A percentile compares a stretch with the other conserved stretches of the same genome.
Evolutionary conservation across 2,329 filamentous ascomycete genomes (phyloP).

Genomic region (Xylaria sp.): DNA sequence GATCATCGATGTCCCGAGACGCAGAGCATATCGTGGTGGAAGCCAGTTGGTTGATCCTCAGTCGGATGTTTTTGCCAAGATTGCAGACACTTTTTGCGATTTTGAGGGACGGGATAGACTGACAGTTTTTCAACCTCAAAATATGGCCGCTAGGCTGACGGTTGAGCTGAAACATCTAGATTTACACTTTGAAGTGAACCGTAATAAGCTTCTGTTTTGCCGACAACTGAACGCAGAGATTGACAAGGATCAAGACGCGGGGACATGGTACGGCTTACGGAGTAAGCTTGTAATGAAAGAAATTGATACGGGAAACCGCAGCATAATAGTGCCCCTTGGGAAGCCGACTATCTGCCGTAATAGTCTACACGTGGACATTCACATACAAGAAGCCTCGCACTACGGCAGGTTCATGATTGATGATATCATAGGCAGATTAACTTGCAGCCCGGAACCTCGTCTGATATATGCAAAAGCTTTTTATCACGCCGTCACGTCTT

Average conservation of each 20-base stretch:
- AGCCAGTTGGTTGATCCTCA: constrained; percentile 61
- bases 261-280: constrained; percentile 68
- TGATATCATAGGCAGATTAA: constrained; percentile 20
- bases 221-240: constrained; percentile 63
- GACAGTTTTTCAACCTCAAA: constrained; percentile 59
- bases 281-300: constrained; percentile 69
- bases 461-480: constrained; percentile 32
- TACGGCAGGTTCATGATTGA: constrained; percentile 33
- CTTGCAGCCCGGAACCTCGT: constrained; percentile 33
- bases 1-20: constrained; percentile 49
- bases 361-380: constrained; percentile 41
- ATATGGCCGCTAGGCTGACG: constrained; percentile 42
- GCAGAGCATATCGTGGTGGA: constrained; percentile 39
- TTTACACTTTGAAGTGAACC: constrained; percentile 64
- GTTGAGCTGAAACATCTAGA: constrained; percentile 66
- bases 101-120: constrained; percentile 62
- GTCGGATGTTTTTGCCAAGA: constrained; percentile 53
- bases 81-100: constrained; percentile 58
- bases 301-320: constrained; percentile 55
- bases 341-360: constrained; percentile 42
- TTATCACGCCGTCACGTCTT: constrained; percentile 34
- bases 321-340: constrained; percentile 67
- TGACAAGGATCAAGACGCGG: constrained; percentile 68
- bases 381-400: not conserved
- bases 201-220: constrained; percentile 56